These are phyloP conservation scores for Cucurbita pepo DNA, from an alignment of 306 rosid genomes.

Conservation along the genomic window DNA sequence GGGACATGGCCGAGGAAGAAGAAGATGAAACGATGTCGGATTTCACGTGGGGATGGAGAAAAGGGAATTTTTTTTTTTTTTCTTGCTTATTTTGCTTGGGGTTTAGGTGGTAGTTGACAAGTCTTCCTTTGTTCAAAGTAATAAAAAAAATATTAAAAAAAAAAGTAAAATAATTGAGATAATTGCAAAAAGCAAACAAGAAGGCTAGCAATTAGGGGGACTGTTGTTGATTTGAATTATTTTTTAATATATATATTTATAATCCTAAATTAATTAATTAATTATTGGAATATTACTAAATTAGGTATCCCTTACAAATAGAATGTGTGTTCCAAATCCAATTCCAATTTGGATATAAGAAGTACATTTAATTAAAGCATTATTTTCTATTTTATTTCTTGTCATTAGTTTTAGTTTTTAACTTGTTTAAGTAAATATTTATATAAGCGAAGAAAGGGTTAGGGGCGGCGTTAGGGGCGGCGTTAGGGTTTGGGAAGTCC, in stretches of 20 bases:
- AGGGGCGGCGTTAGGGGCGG: neutral
- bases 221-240: neutral
- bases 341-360: neutral
- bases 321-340: neutral
- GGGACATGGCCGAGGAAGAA: neutral
- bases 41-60: neutral
- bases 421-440: neutral
- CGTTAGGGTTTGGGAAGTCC: constrained; percentile 12
- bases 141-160: neutral
- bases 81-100: neutral
- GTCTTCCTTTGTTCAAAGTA: neutral
- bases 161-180: neutral
- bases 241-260: neutral
- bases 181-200: neutral
- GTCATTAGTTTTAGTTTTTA: neutral
- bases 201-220: neutral
- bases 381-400: neutral
- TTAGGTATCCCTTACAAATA: neutral
- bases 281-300: neutral
- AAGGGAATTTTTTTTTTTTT: neutral
- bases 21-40: neutral
- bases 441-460: neutral
- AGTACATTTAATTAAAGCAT: neutral
- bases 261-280: neutral
- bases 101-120: constrained; percentile 1